Evolutionary conservation across 2,329 filamentous ascomycete species (phyloP).

Genomic region (Rhexocercosporidium sp.): DNA sequence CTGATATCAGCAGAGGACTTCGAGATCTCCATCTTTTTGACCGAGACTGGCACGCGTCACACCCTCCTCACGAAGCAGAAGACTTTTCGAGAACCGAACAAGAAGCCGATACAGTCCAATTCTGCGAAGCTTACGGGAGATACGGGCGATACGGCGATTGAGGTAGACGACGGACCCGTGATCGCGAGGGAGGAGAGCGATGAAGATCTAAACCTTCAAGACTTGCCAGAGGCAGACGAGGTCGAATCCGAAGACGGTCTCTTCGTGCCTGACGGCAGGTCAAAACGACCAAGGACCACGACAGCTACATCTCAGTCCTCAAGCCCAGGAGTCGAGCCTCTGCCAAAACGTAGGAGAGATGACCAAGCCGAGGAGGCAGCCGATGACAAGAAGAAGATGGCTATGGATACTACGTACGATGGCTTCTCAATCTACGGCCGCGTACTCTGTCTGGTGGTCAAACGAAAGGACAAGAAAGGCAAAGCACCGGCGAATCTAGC

Average conservation of each 20-base stretch:
- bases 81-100: slow-evolving; percentile 67
- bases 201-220: slow-evolving; percentile 30
- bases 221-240: slow-evolving; percentile 35
- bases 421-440: slow-evolving; percentile 96
- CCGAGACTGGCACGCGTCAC: slow-evolving; percentile 83
- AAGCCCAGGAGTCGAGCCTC: slow-evolving; percentile 33
- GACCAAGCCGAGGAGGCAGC: slow-evolving; percentile 27
- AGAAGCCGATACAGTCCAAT: slow-evolving; percentile 54
- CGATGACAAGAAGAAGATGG: slow-evolving; percentile 90
- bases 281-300: slow-evolving; percentile 39
- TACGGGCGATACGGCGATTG: slow-evolving; percentile 54
- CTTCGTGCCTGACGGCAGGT: slow-evolving; percentile 42
- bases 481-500: slow-evolving; percentile 40
- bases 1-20: slow-evolving; percentile 74
- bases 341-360: slow-evolving; percentile 54
- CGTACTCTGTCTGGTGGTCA: slow-evolving; percentile 88
- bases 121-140: slow-evolving; percentile 65
- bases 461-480: slow-evolving; percentile 66
- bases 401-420: slow-evolving; percentile 86
- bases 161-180: slow-evolving; percentile 41
- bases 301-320: slow-evolving; percentile 38
- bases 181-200: slow-evolving; percentile 38
- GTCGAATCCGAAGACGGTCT: slow-evolving; percentile 30
- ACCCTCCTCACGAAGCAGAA: slow-evolving; percentile 87
- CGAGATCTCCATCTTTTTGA: slow-evolving; percentile 92